Evolutionary conservation across 208 protist genomes (phyloP), one percentile per base, ranked within the genome.

Genomic region (Naegleria fowleri): DNA sequence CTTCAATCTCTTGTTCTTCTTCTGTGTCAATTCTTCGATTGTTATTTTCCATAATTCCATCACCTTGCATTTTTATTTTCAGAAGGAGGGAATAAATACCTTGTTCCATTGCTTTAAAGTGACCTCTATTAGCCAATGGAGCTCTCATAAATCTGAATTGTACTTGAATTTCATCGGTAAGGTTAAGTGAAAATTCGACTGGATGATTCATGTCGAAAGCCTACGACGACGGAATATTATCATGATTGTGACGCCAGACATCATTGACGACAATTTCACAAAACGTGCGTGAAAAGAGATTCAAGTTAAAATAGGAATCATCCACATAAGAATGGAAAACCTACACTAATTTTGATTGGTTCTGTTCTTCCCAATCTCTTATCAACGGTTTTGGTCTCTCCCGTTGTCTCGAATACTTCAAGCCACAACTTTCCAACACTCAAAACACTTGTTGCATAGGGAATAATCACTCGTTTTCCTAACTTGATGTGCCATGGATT

Each of bases 81-180:
- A 79, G n/a, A 29, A 79, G 67, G 9, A 79, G 29, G 6, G 67
- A 79, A 79, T 79, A 79, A 13, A 79, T 79, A 29, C 67, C 25
- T 2, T n/a, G 13, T 79, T 79, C 67, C 67, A 79, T 36, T 29
- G 67, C 67, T 79, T 79, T 79, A 79, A 36, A 79, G n/a, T 79
- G 67, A 36, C 29, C 29, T 33, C n/a, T 79, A 48, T 86, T 86
- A 5, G 40, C 29, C 0, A 48, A 15, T 40, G 83, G 33, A 29
- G 83, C 15, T 38, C 83, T 16, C 83, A 86, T 86, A 39, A 86
- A 51, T 86, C 83, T 86, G 41, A 51, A 86, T 29, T 86, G 83
- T 19, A 86, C 40, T 48, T 86, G 83, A 38, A 86, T 29, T 43
- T 48, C 40, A 39, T 86, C n/a, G 9, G 16, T 86, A 29, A 86